Conservation (phyloP, 169 alveolate species). For the Cryptosporidium meleagridis region DNA sequence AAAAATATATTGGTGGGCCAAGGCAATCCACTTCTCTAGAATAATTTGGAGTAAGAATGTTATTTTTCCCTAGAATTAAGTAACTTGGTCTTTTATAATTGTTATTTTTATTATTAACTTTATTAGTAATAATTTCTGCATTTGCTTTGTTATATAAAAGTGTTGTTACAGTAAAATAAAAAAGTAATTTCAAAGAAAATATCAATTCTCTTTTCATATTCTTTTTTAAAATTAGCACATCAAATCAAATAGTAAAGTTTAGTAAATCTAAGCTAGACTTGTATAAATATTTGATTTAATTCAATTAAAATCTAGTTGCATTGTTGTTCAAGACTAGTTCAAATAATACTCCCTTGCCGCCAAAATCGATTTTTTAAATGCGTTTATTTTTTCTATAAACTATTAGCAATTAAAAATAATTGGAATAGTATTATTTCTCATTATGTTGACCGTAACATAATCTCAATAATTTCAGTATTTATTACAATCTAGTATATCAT, state of each 20-base stretch:
- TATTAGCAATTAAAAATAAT: too few species aligned
- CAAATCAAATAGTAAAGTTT: not conserved
- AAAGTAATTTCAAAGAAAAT: not conserved
- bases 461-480: too few species aligned
- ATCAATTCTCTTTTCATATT: not conserved
- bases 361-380: not conserved
- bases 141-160: not conserved
- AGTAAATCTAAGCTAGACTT: not conserved
- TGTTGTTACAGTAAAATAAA: not conserved
- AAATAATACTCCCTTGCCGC: not conserved
- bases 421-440: too few species aligned
- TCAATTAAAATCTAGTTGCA: not conserved
- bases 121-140: not conserved
- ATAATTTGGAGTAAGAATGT: conserved; percentile 40
- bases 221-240: not conserved
- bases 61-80: conserved; percentile 4
- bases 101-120: not conserved
- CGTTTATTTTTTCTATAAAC: too few species aligned
- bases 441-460: too few species aligned
- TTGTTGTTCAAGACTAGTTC: not conserved
- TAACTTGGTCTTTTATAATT: not conserved
- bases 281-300: too few species aligned
- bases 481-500: too few species aligned
- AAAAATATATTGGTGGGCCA: conserved; percentile 22
- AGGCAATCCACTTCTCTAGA: conserved; percentile 10